These are phyloP conservation scores for Hura crepitans DNA, from an alignment of 441 rosid species.

Conservation along the genomic window DNA sequence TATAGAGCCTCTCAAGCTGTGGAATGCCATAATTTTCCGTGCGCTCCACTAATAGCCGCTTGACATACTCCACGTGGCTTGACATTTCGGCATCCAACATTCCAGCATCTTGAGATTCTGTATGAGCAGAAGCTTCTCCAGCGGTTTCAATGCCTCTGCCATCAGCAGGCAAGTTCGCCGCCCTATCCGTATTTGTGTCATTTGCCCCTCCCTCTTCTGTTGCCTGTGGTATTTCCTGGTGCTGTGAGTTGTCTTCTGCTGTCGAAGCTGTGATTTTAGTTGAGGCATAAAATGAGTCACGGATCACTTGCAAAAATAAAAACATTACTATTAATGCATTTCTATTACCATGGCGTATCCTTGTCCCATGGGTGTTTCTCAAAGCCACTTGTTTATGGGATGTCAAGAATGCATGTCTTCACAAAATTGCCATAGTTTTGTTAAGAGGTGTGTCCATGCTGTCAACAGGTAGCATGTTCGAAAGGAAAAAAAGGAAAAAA, in stretches of 20 bases:
- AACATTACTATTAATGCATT: too few relatives aligned
- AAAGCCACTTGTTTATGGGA: too few relatives aligned
- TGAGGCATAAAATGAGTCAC: not conserved
- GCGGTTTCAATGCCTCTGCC: constrained; percentile 33
- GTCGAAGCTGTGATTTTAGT: constrained; percentile 33
- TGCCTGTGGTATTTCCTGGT: constrained; percentile 41
- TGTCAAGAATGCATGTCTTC: too few relatives aligned
- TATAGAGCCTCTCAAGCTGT: constrained; percentile 81
- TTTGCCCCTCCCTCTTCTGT: constrained; percentile 36
- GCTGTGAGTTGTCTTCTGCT: constrained; percentile 47
- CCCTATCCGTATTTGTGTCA: constrained; percentile 35
- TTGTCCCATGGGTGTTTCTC: too few relatives aligned
- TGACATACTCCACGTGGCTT: constrained; percentile 38
- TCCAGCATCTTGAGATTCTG: constrained; percentile 30
- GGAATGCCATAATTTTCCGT: constrained; percentile 67
- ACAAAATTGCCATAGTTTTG: too few relatives aligned
- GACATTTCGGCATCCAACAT: constrained; percentile 48
- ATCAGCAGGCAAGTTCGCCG: constrained; percentile 32
- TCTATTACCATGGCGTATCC: too few relatives aligned
- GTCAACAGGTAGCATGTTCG: too few relatives aligned
- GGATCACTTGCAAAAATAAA: too few relatives aligned
- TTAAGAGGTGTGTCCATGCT: too few relatives aligned
- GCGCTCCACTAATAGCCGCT: constrained; percentile 45
- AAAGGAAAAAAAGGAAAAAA: too few relatives aligned
- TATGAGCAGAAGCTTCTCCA: constrained; percentile 31